A percentile compares a stretch with the other conserved stretches of the same genome.
Conservation (phyloP, 1,284 basidiomycete species). For the Papiliotrema nemorosa region DNA sequence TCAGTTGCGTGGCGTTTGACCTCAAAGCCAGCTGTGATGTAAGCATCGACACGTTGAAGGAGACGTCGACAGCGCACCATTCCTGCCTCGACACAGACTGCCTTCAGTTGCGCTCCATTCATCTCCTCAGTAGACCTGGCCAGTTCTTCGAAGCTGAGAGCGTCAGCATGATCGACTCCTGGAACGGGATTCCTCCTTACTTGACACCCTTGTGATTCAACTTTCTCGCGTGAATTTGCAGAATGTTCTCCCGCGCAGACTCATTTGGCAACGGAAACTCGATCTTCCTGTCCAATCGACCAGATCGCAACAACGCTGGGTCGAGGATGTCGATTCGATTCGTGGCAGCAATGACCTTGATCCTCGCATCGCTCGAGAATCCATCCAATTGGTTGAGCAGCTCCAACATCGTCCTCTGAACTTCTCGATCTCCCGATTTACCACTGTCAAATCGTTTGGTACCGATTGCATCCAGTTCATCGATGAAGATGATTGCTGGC, state of each 20-base stretch:
- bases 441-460: constrained; percentile 99
- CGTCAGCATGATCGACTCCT: not conserved
- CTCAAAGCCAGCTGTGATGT: constrained; percentile 55
- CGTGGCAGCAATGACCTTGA: constrained; percentile 98
- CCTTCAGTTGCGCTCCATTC: constrained; percentile 66
- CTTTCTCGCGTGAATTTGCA: constrained; percentile 85
- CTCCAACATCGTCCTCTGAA: constrained; percentile 98
- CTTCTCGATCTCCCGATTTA: constrained; percentile 96
- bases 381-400: constrained; percentile 85
- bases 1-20: constrained; percentile 85
- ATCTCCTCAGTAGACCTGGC: constrained; percentile 73
- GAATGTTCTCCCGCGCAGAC: constrained; percentile 65
- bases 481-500: constrained; percentile 97
- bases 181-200: too few relatives aligned
- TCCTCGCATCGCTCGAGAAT: constrained; percentile 85
- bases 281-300: constrained; percentile 73
- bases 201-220: constrained; percentile 66
- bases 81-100: constrained; percentile 93
- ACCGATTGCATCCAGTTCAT: constrained; percentile 96
- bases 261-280: constrained; percentile 76
- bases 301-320: constrained; percentile 69
- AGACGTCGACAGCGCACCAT: constrained; percentile 76
- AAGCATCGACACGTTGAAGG: not conserved
- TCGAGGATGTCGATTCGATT: constrained; percentile 98
- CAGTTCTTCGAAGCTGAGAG: constrained; percentile 61